Base-by-base conservation (phyloP, 768 basidiomycete genomes). In the Lactarius sanguifluus region DNA sequence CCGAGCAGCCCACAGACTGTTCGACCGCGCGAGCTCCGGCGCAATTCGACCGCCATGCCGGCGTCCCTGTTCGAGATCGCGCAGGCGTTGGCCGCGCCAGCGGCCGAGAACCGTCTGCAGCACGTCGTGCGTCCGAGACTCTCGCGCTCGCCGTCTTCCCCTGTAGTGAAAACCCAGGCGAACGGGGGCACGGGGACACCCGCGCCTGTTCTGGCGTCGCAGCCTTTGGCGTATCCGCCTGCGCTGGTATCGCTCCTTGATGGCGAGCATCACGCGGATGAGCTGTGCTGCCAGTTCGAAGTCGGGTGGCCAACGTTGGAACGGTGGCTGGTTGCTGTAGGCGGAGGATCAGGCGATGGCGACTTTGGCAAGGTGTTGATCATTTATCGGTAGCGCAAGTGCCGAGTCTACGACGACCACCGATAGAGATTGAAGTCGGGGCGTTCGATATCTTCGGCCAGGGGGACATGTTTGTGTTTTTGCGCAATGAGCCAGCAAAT, bases 211-310 rank as follows among this genome's bases (percentile, higher is more conserved):
- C 38, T 69, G 55, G 56, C 65, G 36, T 65, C 74, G 12, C 54
- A 72, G 5, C 75, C 73, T 5, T 34, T 69, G 20, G 71, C 77
- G 20, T 84, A 82, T 70, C 91, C 92, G 10, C 78, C 79, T 5
- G 85, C 85, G 15, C 71, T 95, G 30, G 71, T 82, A 32, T 68
- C 79, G 2, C 75, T 93, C 66, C 80, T 98, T 12, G 89, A 98
- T 73, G 97, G 96, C 9, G 90, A 88, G 64, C 95, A 94, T 75
- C 90, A 95, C 75, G 89, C 93, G 1, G 96, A 98, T 73, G 96
- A 98, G 77, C 77, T 98, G 54, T 89, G 90, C 56, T 86, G 91
- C 30, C 83, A 75, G 68, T 96, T 96, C 72, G 87, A 91, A 70
- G 87, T 88, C 38, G 88, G 90, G 0, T 96, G 94, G 95, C 86